Evolutionary conservation across 2,329 filamentous ascomycete genomes (phyloP).

Genomic region (Aureobasidium melanogenum): DNA sequence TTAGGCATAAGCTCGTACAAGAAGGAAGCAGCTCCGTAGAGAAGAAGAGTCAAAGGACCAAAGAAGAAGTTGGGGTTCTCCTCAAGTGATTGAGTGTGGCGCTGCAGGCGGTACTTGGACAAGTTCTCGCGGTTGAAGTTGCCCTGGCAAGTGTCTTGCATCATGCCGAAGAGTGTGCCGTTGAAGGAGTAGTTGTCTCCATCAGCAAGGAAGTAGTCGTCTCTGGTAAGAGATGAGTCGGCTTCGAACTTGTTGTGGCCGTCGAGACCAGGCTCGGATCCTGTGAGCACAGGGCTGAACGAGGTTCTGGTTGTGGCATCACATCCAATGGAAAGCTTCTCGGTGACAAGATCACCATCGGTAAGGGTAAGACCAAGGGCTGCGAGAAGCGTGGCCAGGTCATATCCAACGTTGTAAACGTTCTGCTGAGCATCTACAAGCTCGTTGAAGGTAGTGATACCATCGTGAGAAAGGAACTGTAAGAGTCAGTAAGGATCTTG

Average conservation of each 20-base stretch:
- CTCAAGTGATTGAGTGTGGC: slow-evolving; percentile 30
- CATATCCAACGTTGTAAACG: slow-evolving; percentile 37
- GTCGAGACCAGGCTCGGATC: slow-evolving; percentile 33
- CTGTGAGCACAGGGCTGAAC: slow-evolving; percentile 24
- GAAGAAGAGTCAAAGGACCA: slow-evolving; percentile 31
- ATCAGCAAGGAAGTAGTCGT: slow-evolving; percentile 33
- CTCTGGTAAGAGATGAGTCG: slow-evolving; percentile 33
- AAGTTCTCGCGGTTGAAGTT: slow-evolving; percentile 32
- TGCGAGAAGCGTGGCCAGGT: slow-evolving; percentile 33
- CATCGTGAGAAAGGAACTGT: slow-evolving; percentile 33
- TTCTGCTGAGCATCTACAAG: slow-evolving; percentile 40
- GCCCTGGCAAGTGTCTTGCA: slow-evolving; percentile 26
- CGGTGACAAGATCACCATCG: slow-evolving; percentile 34
- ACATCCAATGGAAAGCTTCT: slow-evolving; percentile 37
- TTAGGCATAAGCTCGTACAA: slow-evolving; percentile 36
- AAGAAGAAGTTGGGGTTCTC: slow-evolving; percentile 37
- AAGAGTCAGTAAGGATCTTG: neutral
- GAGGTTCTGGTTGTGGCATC: slow-evolving; percentile 36
- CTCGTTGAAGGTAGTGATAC: slow-evolving; percentile 34
- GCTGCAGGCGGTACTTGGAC: slow-evolving; percentile 30
- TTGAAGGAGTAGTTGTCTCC: slow-evolving; percentile 33
- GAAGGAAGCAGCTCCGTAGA: slow-evolving; percentile 36
- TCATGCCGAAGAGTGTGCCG: slow-evolving; percentile 31
- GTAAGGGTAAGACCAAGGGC: slow-evolving; percentile 30
- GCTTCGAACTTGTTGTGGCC: slow-evolving; percentile 38